phyloP scores from a whole-genome alignment of 441 rosid genomes.

The Erysimum pusillum region DNA sequence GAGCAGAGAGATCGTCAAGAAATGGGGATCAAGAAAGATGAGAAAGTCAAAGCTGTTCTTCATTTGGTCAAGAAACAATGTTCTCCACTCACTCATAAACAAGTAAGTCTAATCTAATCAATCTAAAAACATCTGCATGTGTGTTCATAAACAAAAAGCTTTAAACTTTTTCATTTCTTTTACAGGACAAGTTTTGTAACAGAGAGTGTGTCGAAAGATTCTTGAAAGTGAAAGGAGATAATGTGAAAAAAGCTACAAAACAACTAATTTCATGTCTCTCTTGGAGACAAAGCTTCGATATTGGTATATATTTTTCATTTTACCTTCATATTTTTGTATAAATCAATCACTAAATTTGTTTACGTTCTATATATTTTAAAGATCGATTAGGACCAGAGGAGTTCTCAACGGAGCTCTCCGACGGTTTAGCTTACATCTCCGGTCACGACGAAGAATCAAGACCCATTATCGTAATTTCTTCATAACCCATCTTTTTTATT shows the following conservation, averaged over 20 bases:
- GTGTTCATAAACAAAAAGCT: background rate
- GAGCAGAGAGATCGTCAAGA: constrained; percentile 15
- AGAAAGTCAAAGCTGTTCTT: constrained; percentile 72
- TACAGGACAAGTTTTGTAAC: constrained; percentile 88
- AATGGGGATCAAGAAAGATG: constrained; percentile 71
- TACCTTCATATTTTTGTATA: background rate
- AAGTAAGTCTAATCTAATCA: constrained; percentile 51
- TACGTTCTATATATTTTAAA: too few species aligned
- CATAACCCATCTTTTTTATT: background rate
- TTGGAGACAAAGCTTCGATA: constrained; percentile 83
- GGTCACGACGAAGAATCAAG: constrained; percentile 90
- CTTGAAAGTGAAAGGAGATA: constrained; percentile 76
- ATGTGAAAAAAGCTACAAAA: constrained; percentile 85
- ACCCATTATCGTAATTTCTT: constrained; percentile 73
- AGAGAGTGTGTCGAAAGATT: constrained; percentile 80
- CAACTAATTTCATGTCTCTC: constrained; percentile 81
- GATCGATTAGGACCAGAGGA: constrained; percentile 53
- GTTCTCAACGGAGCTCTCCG: constrained; percentile 84
- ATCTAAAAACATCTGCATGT: background rate
- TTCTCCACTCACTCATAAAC: constrained; percentile 74
- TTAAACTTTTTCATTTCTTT: background rate
- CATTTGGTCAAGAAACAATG: constrained; percentile 64
- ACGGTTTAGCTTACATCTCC: constrained; percentile 87
- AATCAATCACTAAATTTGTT: too few species aligned
- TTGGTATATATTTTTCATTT: constrained; percentile 55